phyloP scores from a whole-genome alignment of 805 yeast genomes.

The Candida coquimbonensis region DNA sequence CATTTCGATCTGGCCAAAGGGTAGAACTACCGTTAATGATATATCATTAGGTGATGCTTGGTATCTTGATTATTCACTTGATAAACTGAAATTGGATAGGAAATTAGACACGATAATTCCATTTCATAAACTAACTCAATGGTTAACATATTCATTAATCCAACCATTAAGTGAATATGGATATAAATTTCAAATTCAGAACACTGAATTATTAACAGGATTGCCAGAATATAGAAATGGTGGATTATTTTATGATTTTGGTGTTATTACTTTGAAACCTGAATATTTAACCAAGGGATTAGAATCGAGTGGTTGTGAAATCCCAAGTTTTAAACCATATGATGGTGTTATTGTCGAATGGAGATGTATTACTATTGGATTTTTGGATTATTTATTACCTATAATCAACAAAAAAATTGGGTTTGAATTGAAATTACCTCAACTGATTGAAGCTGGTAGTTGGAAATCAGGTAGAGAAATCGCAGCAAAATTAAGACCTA shows the following conservation, averaged over 20 bases:
- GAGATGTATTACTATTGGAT: constrained; percentile 55
- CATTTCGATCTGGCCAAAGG: constrained; percentile 55
- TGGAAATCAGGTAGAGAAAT: constrained; percentile 63
- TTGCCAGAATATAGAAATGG: constrained; percentile 82
- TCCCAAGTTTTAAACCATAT: constrained; percentile 46
- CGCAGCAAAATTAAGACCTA: constrained; percentile 43
- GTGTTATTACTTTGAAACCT: constrained; percentile 41
- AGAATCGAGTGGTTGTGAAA: constrained; percentile 20
- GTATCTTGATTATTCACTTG: constrained; percentile 33
- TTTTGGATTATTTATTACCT: constrained; percentile 46
- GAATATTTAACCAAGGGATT: constrained; percentile 33
- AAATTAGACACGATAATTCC: constrained; percentile 41
- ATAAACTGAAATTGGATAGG: constrained; percentile 15
- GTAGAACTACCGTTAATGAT: constrained; percentile 45
- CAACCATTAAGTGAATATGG: constrained; percentile 45
- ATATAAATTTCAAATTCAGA: constrained; percentile 46
- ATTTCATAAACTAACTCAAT: constrained; percentile 60
- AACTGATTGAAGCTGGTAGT: constrained; percentile 59
- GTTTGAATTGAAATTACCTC: constrained; percentile 41
- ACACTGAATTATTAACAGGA: constrained; percentile 81
- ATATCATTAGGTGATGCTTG: constrained; percentile 57
- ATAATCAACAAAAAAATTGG: constrained; percentile 40
- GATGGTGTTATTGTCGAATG: constrained; percentile 62
- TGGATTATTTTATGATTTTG: constrained; percentile 53
- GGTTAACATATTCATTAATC: constrained; percentile 57